Percentiles rank a stretch among this genome's conserved stretches.
These are phyloP conservation scores for Fusarium nisikadoi DNA, from an alignment of 2,329 filamentous ascomycete species.

Conservation along the genomic window DNA sequence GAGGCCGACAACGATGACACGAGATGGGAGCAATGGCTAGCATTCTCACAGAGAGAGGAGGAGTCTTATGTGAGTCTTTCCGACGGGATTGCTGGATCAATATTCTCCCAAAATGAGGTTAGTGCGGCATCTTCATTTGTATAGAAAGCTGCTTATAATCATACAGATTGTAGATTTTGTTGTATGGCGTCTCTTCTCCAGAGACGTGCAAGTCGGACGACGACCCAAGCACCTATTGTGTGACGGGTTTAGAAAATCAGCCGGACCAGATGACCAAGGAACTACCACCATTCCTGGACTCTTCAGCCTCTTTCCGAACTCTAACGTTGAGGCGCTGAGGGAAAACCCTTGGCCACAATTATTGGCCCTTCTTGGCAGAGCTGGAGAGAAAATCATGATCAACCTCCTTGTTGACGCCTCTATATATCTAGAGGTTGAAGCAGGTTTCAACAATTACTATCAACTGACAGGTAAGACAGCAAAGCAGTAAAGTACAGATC, in stretches of 20 bases:
- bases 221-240: constrained; percentile 81
- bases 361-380: constrained; percentile 76
- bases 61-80: constrained; percentile 67
- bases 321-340: constrained; percentile 76
- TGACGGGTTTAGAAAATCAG: constrained; percentile 77
- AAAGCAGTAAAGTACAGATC: background rate
- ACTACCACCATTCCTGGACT: constrained; percentile 71
- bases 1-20: constrained; percentile 46
- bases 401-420: constrained; percentile 81
- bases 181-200: constrained; percentile 80
- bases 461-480: constrained; percentile 78
- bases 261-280: constrained; percentile 44
- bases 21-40: constrained; percentile 65
- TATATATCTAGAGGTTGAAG: constrained; percentile 73
- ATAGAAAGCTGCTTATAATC: constrained; percentile 8
- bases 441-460: constrained; percentile 72
- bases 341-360: constrained; percentile 78
- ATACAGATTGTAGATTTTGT: constrained; percentile 79
- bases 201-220: constrained; percentile 54
- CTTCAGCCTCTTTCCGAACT: constrained; percentile 72
- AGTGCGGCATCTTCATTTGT: constrained; percentile 13
- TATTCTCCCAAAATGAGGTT: constrained; percentile 73
- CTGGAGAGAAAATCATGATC: constrained; percentile 81
- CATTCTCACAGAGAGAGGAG: constrained; percentile 71
- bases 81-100: constrained; percentile 54